Evolutionary conservation across 2,329 filamentous ascomycete species (phyloP).

Genomic region (Fusarium temperatum): DNA sequence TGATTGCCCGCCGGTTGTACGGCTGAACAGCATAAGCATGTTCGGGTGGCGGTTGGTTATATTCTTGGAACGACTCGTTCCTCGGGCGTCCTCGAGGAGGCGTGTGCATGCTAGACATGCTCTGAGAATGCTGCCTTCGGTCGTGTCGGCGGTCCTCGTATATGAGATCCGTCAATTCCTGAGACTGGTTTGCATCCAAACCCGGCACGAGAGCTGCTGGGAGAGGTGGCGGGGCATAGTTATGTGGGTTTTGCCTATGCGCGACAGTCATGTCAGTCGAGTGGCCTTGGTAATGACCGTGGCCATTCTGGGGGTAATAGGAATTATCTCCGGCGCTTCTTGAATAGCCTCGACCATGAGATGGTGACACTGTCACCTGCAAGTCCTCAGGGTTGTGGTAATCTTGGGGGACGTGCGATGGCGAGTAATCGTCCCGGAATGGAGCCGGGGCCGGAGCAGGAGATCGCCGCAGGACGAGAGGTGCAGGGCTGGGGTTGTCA

Average conservation of each 20-base stretch:
- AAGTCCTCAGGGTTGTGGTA: constrained; percentile 39
- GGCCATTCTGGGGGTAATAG: constrained; percentile 45
- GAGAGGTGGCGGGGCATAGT: constrained; percentile 57
- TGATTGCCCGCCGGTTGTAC: constrained; percentile 55
- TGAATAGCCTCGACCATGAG: constrained; percentile 48
- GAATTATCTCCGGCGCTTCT: constrained; percentile 45
- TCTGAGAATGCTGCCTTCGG: constrained; percentile 54
- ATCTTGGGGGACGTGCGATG: constrained; percentile 30
- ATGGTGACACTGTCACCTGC: constrained; percentile 44
- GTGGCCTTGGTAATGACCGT: constrained; percentile 44
- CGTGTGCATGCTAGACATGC: constrained; percentile 51
- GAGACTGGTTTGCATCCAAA: constrained; percentile 63
- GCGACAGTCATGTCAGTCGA: constrained; percentile 50
- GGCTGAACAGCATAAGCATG: constrained; percentile 51
- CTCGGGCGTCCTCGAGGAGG: constrained; percentile 53
- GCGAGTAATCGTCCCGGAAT: constrained; percentile 38
- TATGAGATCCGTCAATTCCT: constrained; percentile 67
- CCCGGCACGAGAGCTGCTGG: constrained; percentile 70
- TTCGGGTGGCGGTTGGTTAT: constrained; percentile 35
- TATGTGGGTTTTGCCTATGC: constrained; percentile 44
- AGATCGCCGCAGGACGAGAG: constrained; percentile 54
- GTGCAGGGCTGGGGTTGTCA: constrained; percentile 53
- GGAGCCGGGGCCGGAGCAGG: constrained; percentile 37
- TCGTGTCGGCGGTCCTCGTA: constrained; percentile 63
- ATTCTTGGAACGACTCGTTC: constrained; percentile 40